Evolutionary conservation across 1,139 yeast species (phyloP).

Genomic region (Blastobotrys niveus): DNA sequence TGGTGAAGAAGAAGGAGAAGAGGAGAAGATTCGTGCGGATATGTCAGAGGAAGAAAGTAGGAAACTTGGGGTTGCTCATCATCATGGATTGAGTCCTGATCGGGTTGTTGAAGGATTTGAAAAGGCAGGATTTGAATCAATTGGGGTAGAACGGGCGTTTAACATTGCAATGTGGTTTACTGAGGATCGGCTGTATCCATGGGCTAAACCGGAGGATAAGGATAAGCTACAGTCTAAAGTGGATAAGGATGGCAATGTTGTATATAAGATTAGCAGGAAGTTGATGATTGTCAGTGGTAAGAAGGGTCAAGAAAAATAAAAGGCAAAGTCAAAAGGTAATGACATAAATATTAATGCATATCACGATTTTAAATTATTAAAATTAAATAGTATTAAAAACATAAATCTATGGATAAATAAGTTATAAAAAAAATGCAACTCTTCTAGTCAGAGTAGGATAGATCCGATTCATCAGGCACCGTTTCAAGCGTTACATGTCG

Average conservation of each 20-base stretch:
- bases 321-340: no score
- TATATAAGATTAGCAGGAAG: conserved; percentile 17
- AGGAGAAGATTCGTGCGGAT: conserved; percentile 9
- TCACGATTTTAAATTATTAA: no score
- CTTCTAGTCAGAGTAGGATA: not conserved
- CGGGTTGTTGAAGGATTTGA: conserved; percentile 18
- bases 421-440: not conserved
- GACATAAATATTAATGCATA: no score
- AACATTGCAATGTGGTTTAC: conserved; percentile 24
- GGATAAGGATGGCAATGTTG: conserved; percentile 15
- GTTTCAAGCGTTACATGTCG: conserved; percentile 25
- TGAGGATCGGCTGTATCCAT: conserved; percentile 19
- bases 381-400: no score
- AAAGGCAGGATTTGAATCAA: conserved; percentile 22
- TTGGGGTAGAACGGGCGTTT: conserved; percentile 18
- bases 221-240: conserved; percentile 1
- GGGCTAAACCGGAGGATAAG: conserved; percentile 9
- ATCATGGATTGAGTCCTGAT: conserved; percentile 22
- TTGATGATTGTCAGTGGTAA: conserved; percentile 21
- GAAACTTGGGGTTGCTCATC: conserved; percentile 14
- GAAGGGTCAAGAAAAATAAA: no score
- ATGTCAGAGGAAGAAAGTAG: conserved; percentile 8
- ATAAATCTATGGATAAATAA: conserved; percentile 1
- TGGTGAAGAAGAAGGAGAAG: conserved; percentile 5
- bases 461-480: conserved; percentile 24